These are phyloP conservation scores for Boletellus emodensis DNA, from an alignment of 768 basidiomycete genomes.

Conservation along the genomic window DNA sequence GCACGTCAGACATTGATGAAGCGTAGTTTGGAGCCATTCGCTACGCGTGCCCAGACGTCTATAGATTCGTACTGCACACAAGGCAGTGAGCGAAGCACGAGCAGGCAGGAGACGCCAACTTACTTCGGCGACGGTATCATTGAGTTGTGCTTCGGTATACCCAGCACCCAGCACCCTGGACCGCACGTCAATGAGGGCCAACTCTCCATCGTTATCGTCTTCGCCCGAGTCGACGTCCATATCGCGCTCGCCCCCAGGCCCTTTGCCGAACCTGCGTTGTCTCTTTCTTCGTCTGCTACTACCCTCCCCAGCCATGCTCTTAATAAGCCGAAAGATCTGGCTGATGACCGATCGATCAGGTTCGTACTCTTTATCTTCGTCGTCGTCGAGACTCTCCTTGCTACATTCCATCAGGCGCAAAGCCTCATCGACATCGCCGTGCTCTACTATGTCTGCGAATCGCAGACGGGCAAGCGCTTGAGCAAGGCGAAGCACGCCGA, in stretches of 20 bases:
- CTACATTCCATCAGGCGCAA: slow-evolving; percentile 95
- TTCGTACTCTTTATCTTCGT: slow-evolving; percentile 64
- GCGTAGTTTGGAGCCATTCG: slow-evolving; percentile 76
- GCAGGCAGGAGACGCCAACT: slow-evolving; percentile 23
- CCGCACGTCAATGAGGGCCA: slow-evolving; percentile 85
- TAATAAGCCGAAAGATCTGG: slow-evolving; percentile 89
- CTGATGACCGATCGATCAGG: slow-evolving; percentile 75
- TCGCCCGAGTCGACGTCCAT: slow-evolving; percentile 68
- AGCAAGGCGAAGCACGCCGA: slow-evolving; percentile 89
- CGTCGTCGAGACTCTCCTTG: slow-evolving; percentile 86
- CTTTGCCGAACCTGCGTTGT: slow-evolving; percentile 58
- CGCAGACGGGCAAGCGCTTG: slow-evolving; percentile 94
- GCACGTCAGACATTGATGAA: slow-evolving; percentile 43
- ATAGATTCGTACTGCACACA: slow-evolving; percentile 76
- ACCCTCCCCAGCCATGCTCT: slow-evolving; percentile 63
- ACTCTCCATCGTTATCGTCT: slow-evolving; percentile 63
- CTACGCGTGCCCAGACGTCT: slow-evolving; percentile 76
- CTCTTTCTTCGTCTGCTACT: slow-evolving; percentile 39
- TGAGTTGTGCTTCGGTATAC: slow-evolving; percentile 88
- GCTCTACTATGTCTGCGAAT: slow-evolving; percentile 74
- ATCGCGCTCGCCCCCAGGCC: slow-evolving; percentile 66
- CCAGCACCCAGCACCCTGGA: slow-evolving; percentile 81
- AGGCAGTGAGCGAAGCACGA: slow-evolving; percentile 6
- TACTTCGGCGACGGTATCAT: slow-evolving; percentile 80
- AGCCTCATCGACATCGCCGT: slow-evolving; percentile 93